Conservation (phyloP, 2,329 filamentous ascomycete species). For the Colletotrichum acutatum region DNA sequence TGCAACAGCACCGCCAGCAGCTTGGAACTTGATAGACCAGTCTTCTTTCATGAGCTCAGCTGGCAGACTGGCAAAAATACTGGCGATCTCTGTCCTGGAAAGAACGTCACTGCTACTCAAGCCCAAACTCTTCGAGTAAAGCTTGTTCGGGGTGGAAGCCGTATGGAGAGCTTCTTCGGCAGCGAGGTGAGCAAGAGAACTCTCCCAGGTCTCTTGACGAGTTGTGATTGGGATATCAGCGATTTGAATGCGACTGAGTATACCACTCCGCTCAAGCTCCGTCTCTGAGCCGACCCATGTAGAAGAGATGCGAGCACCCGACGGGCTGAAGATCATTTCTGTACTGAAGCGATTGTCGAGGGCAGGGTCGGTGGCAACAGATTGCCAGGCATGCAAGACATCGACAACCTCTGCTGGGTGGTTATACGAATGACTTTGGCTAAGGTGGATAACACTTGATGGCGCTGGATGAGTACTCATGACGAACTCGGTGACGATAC, state of each 20-base stretch:
- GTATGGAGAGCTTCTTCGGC: constrained; percentile 54
- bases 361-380: constrained; percentile 56
- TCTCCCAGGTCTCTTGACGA: constrained; percentile 62
- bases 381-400: constrained; percentile 62
- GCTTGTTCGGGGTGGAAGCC: constrained; percentile 53
- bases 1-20: constrained; percentile 62
- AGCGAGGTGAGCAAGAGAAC: constrained; percentile 56
- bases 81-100: constrained; percentile 50
- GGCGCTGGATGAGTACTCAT: constrained; percentile 52
- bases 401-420: constrained; percentile 53
- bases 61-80: constrained; percentile 61
- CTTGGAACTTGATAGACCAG: constrained; percentile 68
- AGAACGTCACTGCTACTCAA: constrained; percentile 56
- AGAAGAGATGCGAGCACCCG: constrained; percentile 60
- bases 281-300: constrained; percentile 63
- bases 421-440: constrained; percentile 57
- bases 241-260: constrained; percentile 51
- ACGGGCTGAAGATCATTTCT: constrained; percentile 58
- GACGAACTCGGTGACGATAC: constrained; percentile 44
- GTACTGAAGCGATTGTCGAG: constrained; percentile 62
- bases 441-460: constrained; percentile 59
- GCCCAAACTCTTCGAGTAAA: constrained; percentile 62
- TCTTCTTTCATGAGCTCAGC: constrained; percentile 52
- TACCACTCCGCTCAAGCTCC: constrained; percentile 58
- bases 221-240: constrained; percentile 53